Evolutionary conservation across 169 alveolate genomes (phyloP).

Genomic region (Cyclospora cayetanensis): DNA sequence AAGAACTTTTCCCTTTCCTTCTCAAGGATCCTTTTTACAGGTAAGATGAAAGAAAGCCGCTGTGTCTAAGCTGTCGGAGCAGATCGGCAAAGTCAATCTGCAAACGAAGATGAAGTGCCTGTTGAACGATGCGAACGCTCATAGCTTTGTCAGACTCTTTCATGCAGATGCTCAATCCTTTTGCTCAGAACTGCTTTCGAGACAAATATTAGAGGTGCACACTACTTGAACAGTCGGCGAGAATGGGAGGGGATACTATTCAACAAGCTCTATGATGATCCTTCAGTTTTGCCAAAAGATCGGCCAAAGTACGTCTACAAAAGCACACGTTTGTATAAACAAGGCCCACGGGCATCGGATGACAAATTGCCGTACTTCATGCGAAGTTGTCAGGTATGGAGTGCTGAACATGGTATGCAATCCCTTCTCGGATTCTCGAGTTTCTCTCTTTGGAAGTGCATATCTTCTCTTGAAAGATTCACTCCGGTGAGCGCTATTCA

Average conservation of each 20-base stretch:
- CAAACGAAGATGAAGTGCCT: too few species aligned
- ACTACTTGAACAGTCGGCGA: constrained; percentile 30
- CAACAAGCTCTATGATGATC: constrained; percentile 51
- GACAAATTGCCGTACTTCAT: background rate
- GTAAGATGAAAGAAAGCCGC: background rate
- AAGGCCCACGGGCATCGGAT: background rate
- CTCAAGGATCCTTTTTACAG: constrained; percentile 41
- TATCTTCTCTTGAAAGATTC: constrained; percentile 55
- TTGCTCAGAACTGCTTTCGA: constrained; percentile 38
- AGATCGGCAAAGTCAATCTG: too few species aligned
- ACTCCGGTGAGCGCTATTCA: constrained; percentile 35
- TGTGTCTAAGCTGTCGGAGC: too few species aligned
- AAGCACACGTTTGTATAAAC: background rate
- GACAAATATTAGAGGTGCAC: background rate
- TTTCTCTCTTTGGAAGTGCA: constrained; percentile 48
- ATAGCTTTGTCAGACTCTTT: background rate
- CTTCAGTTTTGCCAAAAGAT: constrained; percentile 29
- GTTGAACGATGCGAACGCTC: background rate
- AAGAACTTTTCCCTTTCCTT: constrained; percentile 24
- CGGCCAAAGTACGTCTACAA: constrained; percentile 26
- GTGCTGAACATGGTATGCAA: constrained; percentile 58
- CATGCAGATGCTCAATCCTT: background rate
- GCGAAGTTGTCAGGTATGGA: constrained; percentile 26
- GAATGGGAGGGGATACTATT: constrained; percentile 28
- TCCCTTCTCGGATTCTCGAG: constrained; percentile 63